These are phyloP conservation scores for Fermentozyma sake DNA, from an alignment of 1,139 yeast species.

Conservation along the genomic window DNA sequence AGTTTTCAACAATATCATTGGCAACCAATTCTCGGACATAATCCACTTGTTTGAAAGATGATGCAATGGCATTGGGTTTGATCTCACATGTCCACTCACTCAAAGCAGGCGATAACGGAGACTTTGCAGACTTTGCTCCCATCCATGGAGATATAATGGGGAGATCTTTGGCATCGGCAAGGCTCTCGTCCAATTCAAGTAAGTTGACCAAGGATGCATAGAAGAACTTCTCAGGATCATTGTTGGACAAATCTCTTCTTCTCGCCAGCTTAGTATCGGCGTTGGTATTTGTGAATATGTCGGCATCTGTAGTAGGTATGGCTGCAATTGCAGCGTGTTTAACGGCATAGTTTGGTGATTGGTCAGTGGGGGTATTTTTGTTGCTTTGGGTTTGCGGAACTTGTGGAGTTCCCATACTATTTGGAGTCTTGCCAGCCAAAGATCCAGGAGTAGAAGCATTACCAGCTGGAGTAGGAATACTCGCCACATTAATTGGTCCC, in stretches of 20 bases:
- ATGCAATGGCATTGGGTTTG: constrained; percentile 40
- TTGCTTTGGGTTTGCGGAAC: constrained; percentile 31
- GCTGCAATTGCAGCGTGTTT: constrained; percentile 11
- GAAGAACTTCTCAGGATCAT: constrained; percentile 48
- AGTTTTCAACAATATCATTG: constrained; percentile 27
- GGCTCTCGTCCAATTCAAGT: constrained; percentile 41
- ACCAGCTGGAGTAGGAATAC: constrained; percentile 34
- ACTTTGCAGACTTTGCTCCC: constrained; percentile 22
- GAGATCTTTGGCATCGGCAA: constrained; percentile 16
- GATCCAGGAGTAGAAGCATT: constrained; percentile 41
- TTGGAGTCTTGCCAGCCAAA: constrained; percentile 42
- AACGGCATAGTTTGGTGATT: constrained; percentile 30
- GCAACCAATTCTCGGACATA: constrained; percentile 28
- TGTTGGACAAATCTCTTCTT: constrained; percentile 43
- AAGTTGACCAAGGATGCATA: constrained; percentile 49
- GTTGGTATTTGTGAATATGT: constrained; percentile 19
- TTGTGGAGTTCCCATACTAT: constrained; percentile 44
- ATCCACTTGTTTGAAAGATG: constrained; percentile 46
- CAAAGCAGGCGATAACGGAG: constrained; percentile 33
- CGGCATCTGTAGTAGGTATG: constrained; percentile 15
- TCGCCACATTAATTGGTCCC: constrained; percentile 15
- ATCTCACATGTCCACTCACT: constrained; percentile 45
- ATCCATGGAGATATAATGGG: constrained; percentile 22
- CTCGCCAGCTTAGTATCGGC: constrained; percentile 34
- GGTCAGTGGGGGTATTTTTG: constrained; percentile 40